Conservation (phyloP, 306 rosid genomes). For the Morella rubra region DNA sequence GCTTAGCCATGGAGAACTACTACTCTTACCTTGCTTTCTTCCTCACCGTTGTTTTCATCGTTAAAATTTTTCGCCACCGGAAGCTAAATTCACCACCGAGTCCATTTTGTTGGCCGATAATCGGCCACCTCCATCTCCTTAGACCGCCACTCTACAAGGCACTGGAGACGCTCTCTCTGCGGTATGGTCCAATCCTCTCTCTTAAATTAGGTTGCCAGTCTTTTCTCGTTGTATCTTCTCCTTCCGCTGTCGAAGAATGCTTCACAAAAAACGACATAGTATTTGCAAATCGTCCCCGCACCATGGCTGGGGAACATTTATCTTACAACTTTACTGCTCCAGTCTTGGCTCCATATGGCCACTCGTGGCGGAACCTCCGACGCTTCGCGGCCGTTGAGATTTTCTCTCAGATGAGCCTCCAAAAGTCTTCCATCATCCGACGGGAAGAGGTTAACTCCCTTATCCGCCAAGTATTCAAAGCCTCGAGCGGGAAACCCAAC, state of each 20-base stretch:
- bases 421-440: slow-evolving; percentile 14
- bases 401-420: slow-evolving; percentile 22
- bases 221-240: slow-evolving; percentile 40
- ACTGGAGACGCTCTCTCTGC: no score
- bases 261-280: slow-evolving; percentile 31
- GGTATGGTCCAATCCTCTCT: slow-evolving; percentile 35
- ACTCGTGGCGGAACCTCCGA: slow-evolving; percentile 34
- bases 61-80: not conserved
- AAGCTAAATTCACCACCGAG: slow-evolving; percentile 36
- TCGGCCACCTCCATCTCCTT: slow-evolving; percentile 53
- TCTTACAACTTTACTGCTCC: slow-evolving; percentile 22
- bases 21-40: slow-evolving; percentile 6
- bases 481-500: not conserved
- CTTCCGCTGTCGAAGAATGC: slow-evolving; percentile 39
- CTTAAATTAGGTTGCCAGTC: slow-evolving; percentile 34
- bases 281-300: slow-evolving; percentile 45
- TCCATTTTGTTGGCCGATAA: slow-evolving; percentile 42
- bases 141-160: slow-evolving; percentile 31
- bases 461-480: slow-evolving; percentile 22
- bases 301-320: slow-evolving; percentile 31
- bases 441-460: slow-evolving; percentile 16
- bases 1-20: not conserved
- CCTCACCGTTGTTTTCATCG: slow-evolving; percentile 7
- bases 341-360: slow-evolving; percentile 23
- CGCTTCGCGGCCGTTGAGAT: slow-evolving; percentile 23